Percentiles rank a stretch among this genome's conserved stretches.
phyloP scores from a whole-genome alignment of 169 alveolate species.

The Theileria equi region DNA sequence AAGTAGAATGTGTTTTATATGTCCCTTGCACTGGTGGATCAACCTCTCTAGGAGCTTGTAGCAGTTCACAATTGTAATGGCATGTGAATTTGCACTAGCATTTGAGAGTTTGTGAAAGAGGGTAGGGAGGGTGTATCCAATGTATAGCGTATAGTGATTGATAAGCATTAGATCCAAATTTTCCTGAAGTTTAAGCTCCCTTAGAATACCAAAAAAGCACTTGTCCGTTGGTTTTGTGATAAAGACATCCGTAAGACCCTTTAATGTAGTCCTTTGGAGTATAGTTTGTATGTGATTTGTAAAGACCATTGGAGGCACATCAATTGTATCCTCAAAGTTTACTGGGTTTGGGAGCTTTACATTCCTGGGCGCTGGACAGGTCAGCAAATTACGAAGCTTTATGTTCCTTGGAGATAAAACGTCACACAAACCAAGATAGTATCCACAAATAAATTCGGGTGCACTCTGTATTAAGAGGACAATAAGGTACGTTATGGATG shows the following conservation, averaged over 20 bases:
- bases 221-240: conserved; percentile 47
- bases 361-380: conserved; percentile 92
- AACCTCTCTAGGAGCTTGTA: conserved; percentile 68
- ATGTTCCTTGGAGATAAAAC: conserved; percentile 88
- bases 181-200: conserved; percentile 40
- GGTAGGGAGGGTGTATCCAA: conserved; percentile 66
- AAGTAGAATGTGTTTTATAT: conserved; percentile 83
- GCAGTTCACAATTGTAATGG: conserved; percentile 65
- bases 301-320: conserved; percentile 82
- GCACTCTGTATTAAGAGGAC: conserved; percentile 89
- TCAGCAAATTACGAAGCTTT: conserved; percentile 89
- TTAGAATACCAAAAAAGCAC: conserved; percentile 28
- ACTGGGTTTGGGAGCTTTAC: conserved; percentile 91
- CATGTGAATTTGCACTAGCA: conserved; percentile 11
- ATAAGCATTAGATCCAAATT: conserved; percentile 40
- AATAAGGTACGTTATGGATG: conserved; percentile 78
- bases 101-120: conserved; percentile 30
- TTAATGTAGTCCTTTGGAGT: conserved; percentile 30
- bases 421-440: conserved; percentile 88
- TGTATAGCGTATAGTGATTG: conserved; percentile 66
- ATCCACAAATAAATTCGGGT: conserved; percentile 95
- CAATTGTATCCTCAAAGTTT: conserved; percentile 83
- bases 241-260: conserved; percentile 52
- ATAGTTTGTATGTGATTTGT: conserved; percentile 59
- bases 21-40: conserved; percentile 78